Conservation (phyloP, 2,329 filamentous ascomycete genomes). For the Sporothrix phasma region DNA sequence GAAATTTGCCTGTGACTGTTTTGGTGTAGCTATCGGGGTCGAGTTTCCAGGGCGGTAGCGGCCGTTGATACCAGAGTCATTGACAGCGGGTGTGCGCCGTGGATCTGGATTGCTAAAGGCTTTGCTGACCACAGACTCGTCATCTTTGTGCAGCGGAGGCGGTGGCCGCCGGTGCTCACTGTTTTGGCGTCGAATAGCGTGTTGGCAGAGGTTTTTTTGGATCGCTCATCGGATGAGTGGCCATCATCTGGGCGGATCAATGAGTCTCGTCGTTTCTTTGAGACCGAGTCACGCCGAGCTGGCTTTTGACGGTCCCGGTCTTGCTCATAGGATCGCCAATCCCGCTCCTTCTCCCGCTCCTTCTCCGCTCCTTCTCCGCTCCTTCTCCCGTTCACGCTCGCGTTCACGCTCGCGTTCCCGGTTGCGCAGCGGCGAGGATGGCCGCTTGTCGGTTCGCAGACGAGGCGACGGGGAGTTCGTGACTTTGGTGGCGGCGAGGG, state of each 20-base stretch:
- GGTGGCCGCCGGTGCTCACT: conserved; percentile 28
- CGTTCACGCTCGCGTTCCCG: conserved; percentile 8
- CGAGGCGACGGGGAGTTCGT: conserved; percentile 25
- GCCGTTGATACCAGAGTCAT: conserved; percentile 12
- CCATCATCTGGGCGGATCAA: conserved; percentile 26
- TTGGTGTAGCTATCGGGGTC: conserved; percentile 28
- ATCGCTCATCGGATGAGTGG: conserved; percentile 32
- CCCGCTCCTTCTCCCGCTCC: conserved; percentile 8
- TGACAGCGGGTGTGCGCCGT: conserved; percentile 17
- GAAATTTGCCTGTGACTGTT: conserved; percentile 18
- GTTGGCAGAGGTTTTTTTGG: conserved; percentile 21
- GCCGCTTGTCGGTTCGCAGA: background rate
- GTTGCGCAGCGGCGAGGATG: background rate
- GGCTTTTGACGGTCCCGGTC: conserved; percentile 17
- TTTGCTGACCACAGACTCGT: conserved; percentile 20
- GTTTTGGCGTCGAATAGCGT: conserved; percentile 20
- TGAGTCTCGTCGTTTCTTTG: conserved; percentile 19
- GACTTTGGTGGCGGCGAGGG: conserved; percentile 21
- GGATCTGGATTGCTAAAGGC: conserved; percentile 4
- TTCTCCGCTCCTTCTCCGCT: conserved; percentile 14
- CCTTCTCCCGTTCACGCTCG: conserved; percentile 7
- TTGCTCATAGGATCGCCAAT: conserved; percentile 4
- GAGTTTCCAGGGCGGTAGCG: conserved; percentile 28
- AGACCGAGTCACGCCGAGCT: conserved; percentile 23
- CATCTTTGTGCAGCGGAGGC: conserved; percentile 27